Evolutionary conservation across 192 early-diverging fungal genomes (phyloP).

Genomic region (Entomortierella chlamydospora): DNA sequence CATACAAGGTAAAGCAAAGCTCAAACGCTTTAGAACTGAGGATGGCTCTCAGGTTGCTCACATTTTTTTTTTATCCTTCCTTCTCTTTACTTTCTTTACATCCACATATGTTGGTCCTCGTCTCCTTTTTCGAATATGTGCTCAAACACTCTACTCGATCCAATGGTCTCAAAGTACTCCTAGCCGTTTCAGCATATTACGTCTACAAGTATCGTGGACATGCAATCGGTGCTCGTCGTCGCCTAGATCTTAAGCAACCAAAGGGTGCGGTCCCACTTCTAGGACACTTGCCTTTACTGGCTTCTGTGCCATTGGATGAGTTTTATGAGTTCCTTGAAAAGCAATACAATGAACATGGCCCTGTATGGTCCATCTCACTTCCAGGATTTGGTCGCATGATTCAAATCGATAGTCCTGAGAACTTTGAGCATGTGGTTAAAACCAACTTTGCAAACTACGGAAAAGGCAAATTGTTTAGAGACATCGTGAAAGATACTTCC

Average conservation of each 20-base stretch:
- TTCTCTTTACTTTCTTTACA: too few species aligned
- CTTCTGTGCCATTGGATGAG: background rate
- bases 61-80: too few species aligned
- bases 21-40: too few species aligned
- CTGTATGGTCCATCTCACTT: constrained; percentile 24
- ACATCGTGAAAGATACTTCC: background rate
- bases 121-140: background rate
- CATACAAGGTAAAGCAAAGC: too few species aligned
- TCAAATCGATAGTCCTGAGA: constrained; percentile 4
- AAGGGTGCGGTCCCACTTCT: constrained; percentile 20
- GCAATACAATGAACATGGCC: constrained; percentile 13
- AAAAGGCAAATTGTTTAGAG: background rate
- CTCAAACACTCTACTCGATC: background rate
- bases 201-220: constrained; percentile 31
- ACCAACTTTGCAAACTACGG: constrained; percentile 10
- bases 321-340: constrained; percentile 11
- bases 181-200: background rate
- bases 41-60: too few species aligned
- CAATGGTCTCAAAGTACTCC: constrained; percentile 3
- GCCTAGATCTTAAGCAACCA: constrained; percentile 24
- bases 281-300: constrained; percentile 11
- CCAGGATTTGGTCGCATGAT: constrained; percentile 17
- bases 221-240: constrained; percentile 23
- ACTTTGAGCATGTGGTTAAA: constrained; percentile 19
- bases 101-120: too few species aligned